phyloP scores from a whole-genome alignment of 768 basidiomycete genomes.

The Agaricus subrufescens region DNA sequence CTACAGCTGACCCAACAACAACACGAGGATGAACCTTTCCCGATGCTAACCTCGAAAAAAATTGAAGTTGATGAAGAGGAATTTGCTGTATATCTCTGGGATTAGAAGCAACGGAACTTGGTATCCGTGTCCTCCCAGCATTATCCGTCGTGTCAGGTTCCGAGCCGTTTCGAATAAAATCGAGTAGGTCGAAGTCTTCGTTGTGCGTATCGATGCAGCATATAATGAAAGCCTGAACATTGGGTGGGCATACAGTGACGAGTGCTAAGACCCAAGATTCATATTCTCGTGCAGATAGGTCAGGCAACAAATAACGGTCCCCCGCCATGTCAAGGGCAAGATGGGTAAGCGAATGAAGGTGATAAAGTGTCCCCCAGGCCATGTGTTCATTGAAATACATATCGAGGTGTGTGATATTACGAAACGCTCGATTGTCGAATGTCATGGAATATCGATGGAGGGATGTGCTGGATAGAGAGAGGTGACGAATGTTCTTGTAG shows the following conservation, averaged over 20 bases:
- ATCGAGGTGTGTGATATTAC: background rate
- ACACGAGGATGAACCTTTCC: background rate
- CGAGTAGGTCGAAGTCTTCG: background rate
- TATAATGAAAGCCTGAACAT: background rate
- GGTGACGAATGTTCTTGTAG: background rate
- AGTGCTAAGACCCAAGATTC: background rate
- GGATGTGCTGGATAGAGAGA: background rate
- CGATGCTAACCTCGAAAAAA: background rate
- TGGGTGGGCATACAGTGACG: background rate
- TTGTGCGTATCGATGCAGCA: background rate
- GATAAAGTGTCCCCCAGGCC: background rate
- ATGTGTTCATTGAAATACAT: background rate
- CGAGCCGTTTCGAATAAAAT: background rate
- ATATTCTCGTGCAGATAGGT: background rate
- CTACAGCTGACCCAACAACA: background rate
- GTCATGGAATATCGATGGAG: background rate
- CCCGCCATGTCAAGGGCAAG: background rate
- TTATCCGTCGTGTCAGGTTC: background rate
- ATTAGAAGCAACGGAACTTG: background rate
- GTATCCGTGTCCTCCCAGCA: background rate
- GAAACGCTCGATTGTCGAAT: background rate
- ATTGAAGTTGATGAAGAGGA: background rate
- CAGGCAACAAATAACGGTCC: background rate
- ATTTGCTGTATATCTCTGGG: background rate
- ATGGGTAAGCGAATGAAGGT: background rate